Evolutionary conservation across 2,329 filamentous ascomycete species (phyloP).

Genomic region (Talaromyces sp.): DNA sequence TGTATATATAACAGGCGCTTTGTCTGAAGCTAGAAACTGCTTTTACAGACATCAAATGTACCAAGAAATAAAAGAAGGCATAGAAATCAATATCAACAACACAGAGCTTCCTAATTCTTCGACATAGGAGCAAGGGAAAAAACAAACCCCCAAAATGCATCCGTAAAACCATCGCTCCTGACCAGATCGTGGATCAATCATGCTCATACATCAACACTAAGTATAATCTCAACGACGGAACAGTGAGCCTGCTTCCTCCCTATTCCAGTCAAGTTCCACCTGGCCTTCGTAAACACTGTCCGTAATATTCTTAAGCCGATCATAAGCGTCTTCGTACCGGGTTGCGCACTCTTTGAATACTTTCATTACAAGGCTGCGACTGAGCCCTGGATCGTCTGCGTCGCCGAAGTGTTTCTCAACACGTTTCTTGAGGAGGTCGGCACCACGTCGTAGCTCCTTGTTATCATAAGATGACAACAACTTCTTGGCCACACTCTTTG

Average conservation of each 20-base stretch:
- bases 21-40: background rate
- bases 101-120: background rate
- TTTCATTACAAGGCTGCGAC: conserved; percentile 56
- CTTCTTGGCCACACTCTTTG: conserved; percentile 80
- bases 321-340: conserved; percentile 54
- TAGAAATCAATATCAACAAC: conserved; percentile 3
- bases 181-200: conserved; percentile 3
- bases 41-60: background rate
- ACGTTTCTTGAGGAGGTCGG: conserved; percentile 81
- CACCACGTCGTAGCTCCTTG: conserved; percentile 84
- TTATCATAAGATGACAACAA: conserved; percentile 74
- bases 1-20: background rate
- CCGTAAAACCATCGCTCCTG: background rate
- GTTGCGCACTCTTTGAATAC: conserved; percentile 60
- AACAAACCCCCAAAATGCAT: conserved; percentile 10
- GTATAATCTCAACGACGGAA: conserved; percentile 33
- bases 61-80: background rate
- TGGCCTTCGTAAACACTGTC: conserved; percentile 46
- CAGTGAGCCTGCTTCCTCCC: conserved; percentile 44
- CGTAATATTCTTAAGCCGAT: conserved; percentile 48
- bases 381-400: conserved; percentile 69
- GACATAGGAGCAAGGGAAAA: background rate
- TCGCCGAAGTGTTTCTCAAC: conserved; percentile 98
- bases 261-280: conserved; percentile 48
- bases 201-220: conserved; percentile 8